phyloP scores from a whole-genome alignment of 352 stramenopile species.

The Phytophthora aleatoria region DNA sequence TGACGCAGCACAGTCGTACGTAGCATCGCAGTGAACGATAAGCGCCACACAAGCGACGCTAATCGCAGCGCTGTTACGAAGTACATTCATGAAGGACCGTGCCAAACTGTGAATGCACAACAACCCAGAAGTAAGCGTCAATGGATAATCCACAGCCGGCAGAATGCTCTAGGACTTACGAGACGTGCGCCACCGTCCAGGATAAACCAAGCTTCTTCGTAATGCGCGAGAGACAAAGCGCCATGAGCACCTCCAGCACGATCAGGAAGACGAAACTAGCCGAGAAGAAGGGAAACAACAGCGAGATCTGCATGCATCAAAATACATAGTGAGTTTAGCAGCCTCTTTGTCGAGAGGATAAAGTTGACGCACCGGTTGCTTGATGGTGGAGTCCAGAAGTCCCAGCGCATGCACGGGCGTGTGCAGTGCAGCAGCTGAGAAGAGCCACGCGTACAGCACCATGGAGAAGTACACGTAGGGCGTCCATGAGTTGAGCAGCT shows the following conservation, averaged over 20 bases:
- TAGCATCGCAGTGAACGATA: slow-evolving; percentile 82
- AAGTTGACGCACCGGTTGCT: slow-evolving; percentile 65
- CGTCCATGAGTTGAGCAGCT: slow-evolving; percentile 86
- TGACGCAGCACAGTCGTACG: slow-evolving; percentile 45
- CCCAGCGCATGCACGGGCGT: slow-evolving; percentile 75
- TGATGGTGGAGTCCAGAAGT: slow-evolving; percentile 81
- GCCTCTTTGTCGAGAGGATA: background rate
- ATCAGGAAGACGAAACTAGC: slow-evolving; percentile 81
- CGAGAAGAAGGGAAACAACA: slow-evolving; percentile 88
- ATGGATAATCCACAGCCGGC: background rate
- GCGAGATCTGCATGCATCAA: slow-evolving; percentile 54
- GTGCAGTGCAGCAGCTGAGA: slow-evolving; percentile 75
- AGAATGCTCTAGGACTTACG: slow-evolving; percentile 43
- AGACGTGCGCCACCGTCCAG: slow-evolving; percentile 72
- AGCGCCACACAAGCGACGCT: slow-evolving; percentile 83
- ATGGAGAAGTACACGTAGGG: slow-evolving; percentile 90
- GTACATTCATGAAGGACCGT: slow-evolving; percentile 81
- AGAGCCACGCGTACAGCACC: slow-evolving; percentile 85
- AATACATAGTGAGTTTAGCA: background rate
- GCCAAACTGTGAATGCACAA: slow-evolving; percentile 40
- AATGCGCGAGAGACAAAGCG: slow-evolving; percentile 60
- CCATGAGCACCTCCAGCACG: slow-evolving; percentile 72
- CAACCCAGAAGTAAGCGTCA: background rate
- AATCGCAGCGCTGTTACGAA: slow-evolving; percentile 84
- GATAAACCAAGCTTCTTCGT: slow-evolving; percentile 57